Evolutionary conservation across 2,329 filamentous ascomycete species (phyloP).

Genomic region (Tricladium varicosporioides): DNA sequence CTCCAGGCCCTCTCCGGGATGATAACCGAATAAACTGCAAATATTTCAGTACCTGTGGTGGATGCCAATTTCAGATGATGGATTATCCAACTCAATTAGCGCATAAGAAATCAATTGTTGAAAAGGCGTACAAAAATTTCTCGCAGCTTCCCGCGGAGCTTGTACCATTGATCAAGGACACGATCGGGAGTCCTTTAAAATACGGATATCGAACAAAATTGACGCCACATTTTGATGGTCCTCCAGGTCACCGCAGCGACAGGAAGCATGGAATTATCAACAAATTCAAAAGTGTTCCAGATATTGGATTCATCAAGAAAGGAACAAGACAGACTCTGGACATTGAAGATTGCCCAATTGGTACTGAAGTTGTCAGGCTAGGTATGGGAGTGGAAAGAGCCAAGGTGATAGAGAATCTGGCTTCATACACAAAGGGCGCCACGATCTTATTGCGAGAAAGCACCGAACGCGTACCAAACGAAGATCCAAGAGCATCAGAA

Average conservation of each 20-base stretch:
- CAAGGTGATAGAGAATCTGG: conserved; percentile 56
- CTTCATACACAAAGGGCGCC: conserved; percentile 70
- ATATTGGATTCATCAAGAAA: conserved; percentile 89
- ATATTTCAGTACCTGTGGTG: conserved; percentile 85
- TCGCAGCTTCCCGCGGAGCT: conserved; percentile 74
- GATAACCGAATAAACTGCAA: conserved; percentile 74
- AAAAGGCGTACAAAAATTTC: conserved; percentile 91
- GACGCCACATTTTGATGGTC: conserved; percentile 91
- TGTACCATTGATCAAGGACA: conserved; percentile 75
- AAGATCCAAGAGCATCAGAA: conserved; percentile 29
- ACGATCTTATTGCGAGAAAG: conserved; percentile 87
- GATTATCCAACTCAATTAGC: conserved; percentile 81
- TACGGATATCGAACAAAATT: conserved; percentile 96
- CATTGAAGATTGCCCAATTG: conserved; percentile 96
- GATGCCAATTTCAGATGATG: conserved; percentile 98
- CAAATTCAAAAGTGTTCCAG: conserved; percentile 63
- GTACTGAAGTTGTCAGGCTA: conserved; percentile 77
- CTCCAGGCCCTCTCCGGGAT: conserved; percentile 72
- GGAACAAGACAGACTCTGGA: conserved; percentile 78
- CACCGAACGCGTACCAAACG: conserved; percentile 65
- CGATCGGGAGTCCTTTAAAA: conserved; percentile 84
- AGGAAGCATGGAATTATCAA: conserved; percentile 50
- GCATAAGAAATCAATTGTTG: conserved; percentile 82
- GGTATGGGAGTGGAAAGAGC: conserved; percentile 79
- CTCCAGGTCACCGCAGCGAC: conserved; percentile 51